Conservation (phyloP, 2,329 filamentous ascomycete species). For the Coleophoma cylindrospora region DNA sequence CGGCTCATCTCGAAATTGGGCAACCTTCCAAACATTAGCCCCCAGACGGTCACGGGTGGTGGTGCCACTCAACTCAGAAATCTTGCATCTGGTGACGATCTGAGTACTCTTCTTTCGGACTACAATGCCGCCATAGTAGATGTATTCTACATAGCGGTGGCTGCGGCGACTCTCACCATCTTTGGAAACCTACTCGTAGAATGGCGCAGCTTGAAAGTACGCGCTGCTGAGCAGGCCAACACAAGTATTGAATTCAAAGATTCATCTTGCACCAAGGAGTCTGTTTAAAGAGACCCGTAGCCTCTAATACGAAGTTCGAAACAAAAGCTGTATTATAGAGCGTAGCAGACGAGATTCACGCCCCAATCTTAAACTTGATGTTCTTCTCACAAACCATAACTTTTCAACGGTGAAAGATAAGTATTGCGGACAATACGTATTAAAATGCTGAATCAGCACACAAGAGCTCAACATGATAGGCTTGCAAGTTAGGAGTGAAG, state of each 20-base stretch:
- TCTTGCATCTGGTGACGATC: slow-evolving; percentile 11
- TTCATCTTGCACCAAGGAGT: neutral
- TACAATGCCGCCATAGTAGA: slow-evolving; percentile 15
- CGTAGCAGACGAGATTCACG: neutral
- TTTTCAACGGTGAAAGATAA: too few relatives aligned
- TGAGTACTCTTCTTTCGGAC: slow-evolving; percentile 11
- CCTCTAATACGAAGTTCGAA: neutral
- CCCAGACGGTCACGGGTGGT: slow-evolving; percentile 1
- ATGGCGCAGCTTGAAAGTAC: slow-evolving; percentile 13
- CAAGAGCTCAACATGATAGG: too few relatives aligned
- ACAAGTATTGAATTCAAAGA: neutral
- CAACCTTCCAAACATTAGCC: slow-evolving; percentile 5
- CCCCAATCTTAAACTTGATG: neutral
- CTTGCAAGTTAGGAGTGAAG: too few relatives aligned
- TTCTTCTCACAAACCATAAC: neutral
- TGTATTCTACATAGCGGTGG: slow-evolving; percentile 15
- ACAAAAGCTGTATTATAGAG: neutral
- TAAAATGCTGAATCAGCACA: too few relatives aligned
- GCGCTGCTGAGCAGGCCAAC: slow-evolving; percentile 2
- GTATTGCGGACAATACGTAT: too few relatives aligned
- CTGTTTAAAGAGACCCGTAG: neutral
- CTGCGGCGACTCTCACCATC: slow-evolving; percentile 8
- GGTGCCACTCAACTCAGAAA: slow-evolving; percentile 7
- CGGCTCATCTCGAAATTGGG: slow-evolving; percentile 5
- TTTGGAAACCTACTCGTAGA: slow-evolving; percentile 17